A percentile compares a stretch with the other conserved stretches of the same genome.
phyloP scores from a whole-genome alignment of 2,329 filamentous ascomycete species.

The Fusarium humuli region DNA sequence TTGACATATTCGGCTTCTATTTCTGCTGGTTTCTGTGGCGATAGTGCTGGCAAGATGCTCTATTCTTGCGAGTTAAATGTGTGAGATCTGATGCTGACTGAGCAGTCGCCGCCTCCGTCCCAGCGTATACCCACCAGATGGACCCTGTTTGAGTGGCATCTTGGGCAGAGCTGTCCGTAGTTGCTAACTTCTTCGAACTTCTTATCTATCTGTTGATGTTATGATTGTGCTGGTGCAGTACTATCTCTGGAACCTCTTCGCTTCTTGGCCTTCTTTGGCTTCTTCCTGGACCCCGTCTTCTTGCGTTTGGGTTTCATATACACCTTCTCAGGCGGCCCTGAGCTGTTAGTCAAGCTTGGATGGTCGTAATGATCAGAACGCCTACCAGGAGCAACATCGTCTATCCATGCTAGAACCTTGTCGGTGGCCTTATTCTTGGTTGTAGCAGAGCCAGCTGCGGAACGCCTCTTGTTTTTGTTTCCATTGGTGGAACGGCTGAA shows the following conservation, averaged over 20 bases:
- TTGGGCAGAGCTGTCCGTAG: fast-evolving
- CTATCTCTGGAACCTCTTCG: not conserved
- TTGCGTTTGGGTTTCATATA: not conserved
- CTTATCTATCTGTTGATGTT: too few relatives aligned
- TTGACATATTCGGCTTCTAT: not conserved
- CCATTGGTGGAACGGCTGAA: not conserved
- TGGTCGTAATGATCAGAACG: too few relatives aligned
- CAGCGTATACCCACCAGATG: not conserved
- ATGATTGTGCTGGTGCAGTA: not conserved
- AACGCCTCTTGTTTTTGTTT: not conserved
- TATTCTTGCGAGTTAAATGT: not conserved
- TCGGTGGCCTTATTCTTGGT: not conserved
- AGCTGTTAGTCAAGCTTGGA: not conserved
- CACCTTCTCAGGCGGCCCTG: not conserved
- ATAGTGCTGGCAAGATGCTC: not conserved
- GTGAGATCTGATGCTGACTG: not conserved
- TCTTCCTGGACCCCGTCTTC: not conserved
- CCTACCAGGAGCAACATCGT: not conserved
- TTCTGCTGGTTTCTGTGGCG: not conserved
- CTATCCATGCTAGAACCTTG: not conserved
- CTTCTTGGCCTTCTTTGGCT: not conserved
- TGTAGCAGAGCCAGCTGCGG: not conserved
- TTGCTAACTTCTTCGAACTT: not conserved
- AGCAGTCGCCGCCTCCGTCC: too few relatives aligned
- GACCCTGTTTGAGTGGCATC: not conserved